Conservation (phyloP, 768 basidiomycete species). For the Trametes cinnabarina region DNA sequence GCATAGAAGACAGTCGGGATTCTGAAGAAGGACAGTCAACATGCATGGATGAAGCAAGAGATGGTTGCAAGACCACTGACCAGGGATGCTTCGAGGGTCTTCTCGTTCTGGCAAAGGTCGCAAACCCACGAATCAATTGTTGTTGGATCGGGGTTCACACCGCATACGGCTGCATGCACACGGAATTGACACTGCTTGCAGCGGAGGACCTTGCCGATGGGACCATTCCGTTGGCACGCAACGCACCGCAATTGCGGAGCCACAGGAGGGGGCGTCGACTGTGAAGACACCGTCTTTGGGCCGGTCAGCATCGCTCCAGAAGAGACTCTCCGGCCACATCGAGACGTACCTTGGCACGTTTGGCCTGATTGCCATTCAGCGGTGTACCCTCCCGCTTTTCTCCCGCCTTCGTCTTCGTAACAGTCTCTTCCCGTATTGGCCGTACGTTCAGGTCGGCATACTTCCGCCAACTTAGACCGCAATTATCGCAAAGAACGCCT, state of each 20-base stretch:
- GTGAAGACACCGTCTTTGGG: slow-evolving; percentile 38
- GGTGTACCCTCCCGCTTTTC: slow-evolving; percentile 66
- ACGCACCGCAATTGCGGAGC: slow-evolving; percentile 69
- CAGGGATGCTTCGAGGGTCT: slow-evolving; percentile 75
- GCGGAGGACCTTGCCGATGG: slow-evolving; percentile 72
- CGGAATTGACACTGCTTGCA: slow-evolving; percentile 80
- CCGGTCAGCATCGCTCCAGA: background rate
- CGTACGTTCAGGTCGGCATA: slow-evolving; percentile 86
- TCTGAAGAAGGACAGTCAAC: slow-evolving; percentile 43
- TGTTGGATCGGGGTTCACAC: slow-evolving; percentile 62
- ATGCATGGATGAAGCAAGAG: no score
- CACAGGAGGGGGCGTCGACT: slow-evolving; percentile 55
- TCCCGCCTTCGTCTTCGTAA: slow-evolving; percentile 33
- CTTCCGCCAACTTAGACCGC: slow-evolving; percentile 88
- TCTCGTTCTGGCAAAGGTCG: slow-evolving; percentile 84
- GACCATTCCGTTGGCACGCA: slow-evolving; percentile 73
- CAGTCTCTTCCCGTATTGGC: slow-evolving; percentile 63
- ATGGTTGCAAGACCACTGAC: slow-evolving; percentile 40
- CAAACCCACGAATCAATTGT: slow-evolving; percentile 78
- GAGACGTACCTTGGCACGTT: slow-evolving; percentile 58
- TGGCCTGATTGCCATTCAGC: slow-evolving; percentile 48
- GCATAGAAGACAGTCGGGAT: slow-evolving; percentile 82
- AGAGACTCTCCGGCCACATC: background rate
- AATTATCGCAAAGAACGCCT: slow-evolving; percentile 77
- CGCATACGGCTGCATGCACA: slow-evolving; percentile 74